phyloP scores from a whole-genome alignment of 495 filamentous ascomycete species.

The Xylaria intraflava region DNA sequence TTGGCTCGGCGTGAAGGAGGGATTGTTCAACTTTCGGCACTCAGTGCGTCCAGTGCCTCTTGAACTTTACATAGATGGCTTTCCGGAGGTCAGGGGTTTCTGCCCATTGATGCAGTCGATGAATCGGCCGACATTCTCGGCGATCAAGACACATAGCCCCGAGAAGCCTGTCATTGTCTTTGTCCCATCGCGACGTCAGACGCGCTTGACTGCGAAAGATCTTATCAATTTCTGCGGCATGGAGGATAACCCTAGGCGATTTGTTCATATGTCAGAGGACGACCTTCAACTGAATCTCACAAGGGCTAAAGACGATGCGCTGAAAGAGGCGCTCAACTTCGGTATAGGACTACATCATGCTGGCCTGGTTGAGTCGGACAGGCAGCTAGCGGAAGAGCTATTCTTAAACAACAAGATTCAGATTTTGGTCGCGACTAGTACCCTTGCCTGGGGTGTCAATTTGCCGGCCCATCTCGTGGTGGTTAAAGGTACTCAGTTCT shows the following conservation, averaged over 20 bases:
- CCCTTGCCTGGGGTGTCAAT: conserved; percentile 97
- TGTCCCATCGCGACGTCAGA: conserved; percentile 92
- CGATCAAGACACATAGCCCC: conserved; percentile 91
- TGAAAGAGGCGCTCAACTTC: conserved; percentile 88
- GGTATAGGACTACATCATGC: conserved; percentile 97
- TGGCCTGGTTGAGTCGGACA: conserved; percentile 89
- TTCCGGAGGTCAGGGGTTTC: conserved; percentile 90
- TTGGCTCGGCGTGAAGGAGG: conserved; percentile 96
- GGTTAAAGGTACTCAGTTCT: conserved; percentile 97
- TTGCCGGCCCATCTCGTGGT: conserved; percentile 94
- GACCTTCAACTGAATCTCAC: conserved; percentile 78
- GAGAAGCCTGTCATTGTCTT: conserved; percentile 98
- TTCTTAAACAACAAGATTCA: conserved; percentile 98
- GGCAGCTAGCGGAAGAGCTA: conserved; percentile 84
- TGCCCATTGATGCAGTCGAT: conserved; percentile 98
- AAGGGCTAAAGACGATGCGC: conserved; percentile 83
- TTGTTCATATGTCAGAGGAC: conserved; percentile 89
- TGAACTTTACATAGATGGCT: conserved; percentile 95
- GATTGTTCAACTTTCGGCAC: conserved; percentile 95
- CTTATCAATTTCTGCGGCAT: conserved; percentile 96
- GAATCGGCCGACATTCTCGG: conserved; percentile 95
- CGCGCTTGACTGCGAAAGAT: conserved; percentile 88
- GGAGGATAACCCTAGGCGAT: conserved; percentile 94
- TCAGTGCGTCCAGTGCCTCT: conserved; percentile 95
- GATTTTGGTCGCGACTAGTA: conserved; percentile 92